phyloP scores from a whole-genome alignment of 352 stramenopile species.

The Phytopythium mirpurense region DNA sequence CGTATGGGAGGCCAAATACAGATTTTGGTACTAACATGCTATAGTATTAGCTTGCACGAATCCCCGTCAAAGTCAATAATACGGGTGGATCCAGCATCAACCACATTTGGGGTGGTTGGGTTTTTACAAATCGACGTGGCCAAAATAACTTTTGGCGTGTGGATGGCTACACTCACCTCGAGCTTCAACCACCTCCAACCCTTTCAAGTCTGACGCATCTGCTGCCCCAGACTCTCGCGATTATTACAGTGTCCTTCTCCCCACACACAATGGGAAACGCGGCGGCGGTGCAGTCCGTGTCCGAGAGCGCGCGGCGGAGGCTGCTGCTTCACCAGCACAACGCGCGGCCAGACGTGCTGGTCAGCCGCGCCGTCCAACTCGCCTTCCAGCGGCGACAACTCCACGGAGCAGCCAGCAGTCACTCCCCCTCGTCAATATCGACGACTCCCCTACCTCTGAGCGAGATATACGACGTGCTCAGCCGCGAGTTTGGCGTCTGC shows the following conservation, averaged over 20 bases:
- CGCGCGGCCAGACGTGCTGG: slow-evolving; percentile 15
- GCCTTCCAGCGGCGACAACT: slow-evolving; percentile 21
- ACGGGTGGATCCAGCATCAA: too few species aligned
- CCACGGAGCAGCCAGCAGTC: background rate
- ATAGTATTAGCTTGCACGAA: too few species aligned
- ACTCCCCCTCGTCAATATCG: background rate
- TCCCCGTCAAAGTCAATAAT: too few species aligned
- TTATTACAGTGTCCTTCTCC: too few species aligned
- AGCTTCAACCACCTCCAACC: too few species aligned
- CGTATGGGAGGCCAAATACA: slow-evolving; percentile 22
- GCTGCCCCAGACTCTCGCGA: too few species aligned
- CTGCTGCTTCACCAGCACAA: slow-evolving; percentile 32
- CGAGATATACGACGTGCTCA: slow-evolving; percentile 28
- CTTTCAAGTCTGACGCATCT: background rate
- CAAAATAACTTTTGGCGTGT: too few species aligned
- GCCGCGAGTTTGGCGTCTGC: slow-evolving; percentile 20
- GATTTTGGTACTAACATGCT: too few species aligned
- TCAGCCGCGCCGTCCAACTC: slow-evolving; percentile 20
- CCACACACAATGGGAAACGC: slow-evolving; percentile 38
- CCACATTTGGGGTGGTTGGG: too few species aligned
- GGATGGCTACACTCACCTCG: background rate
- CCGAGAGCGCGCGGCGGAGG: slow-evolving; percentile 27
- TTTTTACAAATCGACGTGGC: too few species aligned
- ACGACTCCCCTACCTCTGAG: slow-evolving; percentile 9
- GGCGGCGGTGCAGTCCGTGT: slow-evolving; percentile 21